Conservation (phyloP, 192 early-diverging fungal genomes). For the Cladochytrium replicatum region DNA sequence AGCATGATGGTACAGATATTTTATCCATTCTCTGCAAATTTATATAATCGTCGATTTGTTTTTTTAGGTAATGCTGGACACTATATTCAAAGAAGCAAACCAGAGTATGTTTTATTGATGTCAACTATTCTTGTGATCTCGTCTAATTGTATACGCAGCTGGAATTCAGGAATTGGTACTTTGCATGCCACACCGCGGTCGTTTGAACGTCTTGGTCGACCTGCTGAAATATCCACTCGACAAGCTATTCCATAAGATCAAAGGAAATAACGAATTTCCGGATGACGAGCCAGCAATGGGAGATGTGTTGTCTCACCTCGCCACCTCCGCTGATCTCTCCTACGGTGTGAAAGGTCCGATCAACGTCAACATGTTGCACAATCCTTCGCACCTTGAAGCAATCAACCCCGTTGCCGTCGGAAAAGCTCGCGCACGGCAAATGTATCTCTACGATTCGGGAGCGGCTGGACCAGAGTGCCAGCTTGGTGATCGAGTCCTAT, state of each 20-base stretch:
- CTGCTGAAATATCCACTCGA: constrained; percentile 70
- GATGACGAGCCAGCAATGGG: constrained; percentile 64
- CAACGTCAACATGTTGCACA: constrained; percentile 85
- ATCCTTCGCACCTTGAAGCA: constrained; percentile 87
- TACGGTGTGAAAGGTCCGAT: constrained; percentile 45
- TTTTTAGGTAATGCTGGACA: constrained; percentile 56
- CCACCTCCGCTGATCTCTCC: constrained; percentile 63
- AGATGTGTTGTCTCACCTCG: constrained; percentile 88
- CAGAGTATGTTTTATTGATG: constrained; percentile 30
- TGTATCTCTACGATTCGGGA: constrained; percentile 58
- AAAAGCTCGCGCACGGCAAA: constrained; percentile 91
- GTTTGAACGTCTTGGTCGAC: constrained; percentile 87
- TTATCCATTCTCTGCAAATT: not conserved
- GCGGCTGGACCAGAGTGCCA: constrained; percentile 60
- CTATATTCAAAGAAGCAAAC: constrained; percentile 65
- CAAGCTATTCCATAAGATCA: constrained; percentile 87
- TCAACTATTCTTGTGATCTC: constrained; percentile 2
- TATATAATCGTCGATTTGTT: not conserved
- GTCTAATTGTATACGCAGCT: constrained; percentile 35
- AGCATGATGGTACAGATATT: constrained; percentile 71
- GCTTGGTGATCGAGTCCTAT: constrained; percentile 87
- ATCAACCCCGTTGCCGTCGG: constrained; percentile 92
- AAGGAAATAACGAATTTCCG: constrained; percentile 87
- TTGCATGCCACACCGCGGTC: constrained; percentile 94
- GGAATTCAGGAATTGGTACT: constrained; percentile 78